phyloP scores from a whole-genome alignment of 148 eudicot species.

The Heliamphora exappendiculata region DNA sequence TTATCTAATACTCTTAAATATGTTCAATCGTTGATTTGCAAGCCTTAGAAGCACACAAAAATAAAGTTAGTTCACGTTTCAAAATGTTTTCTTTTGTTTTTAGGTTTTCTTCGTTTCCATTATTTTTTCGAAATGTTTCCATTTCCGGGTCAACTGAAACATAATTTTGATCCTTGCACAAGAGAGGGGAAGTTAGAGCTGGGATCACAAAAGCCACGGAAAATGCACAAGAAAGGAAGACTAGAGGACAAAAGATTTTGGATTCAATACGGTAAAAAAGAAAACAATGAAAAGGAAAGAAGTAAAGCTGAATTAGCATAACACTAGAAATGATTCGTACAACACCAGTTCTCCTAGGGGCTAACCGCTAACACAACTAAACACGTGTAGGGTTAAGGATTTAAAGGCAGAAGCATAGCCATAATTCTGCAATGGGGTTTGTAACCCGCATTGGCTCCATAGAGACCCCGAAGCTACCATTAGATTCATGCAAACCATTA shows the following conservation, averaged over 20 bases:
- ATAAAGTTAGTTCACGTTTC: too few species aligned
- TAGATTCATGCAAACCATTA: neutral
- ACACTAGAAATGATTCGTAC: neutral
- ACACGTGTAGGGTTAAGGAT: neutral
- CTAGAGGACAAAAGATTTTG: neutral
- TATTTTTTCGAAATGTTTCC: too few species aligned
- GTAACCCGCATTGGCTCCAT: neutral
- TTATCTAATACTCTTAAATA: too few species aligned
- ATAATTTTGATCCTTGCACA: too few species aligned
- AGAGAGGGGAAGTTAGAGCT: too few species aligned
- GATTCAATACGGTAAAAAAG: neutral
- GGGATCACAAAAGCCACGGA: slow-evolving; percentile 3
- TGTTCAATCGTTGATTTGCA: too few species aligned
- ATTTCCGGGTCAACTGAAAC: too few species aligned
- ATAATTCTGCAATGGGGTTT: neutral
- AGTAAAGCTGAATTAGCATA: neutral
- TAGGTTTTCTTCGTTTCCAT: too few species aligned
- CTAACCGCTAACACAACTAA: neutral
- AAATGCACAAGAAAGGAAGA: neutral
- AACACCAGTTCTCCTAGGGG: neutral
- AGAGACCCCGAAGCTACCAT: neutral
- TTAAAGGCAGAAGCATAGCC: neutral
- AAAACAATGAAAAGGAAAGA: neutral
- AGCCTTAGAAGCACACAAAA: too few species aligned
- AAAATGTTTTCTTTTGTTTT: too few species aligned